A percentile compares a stretch with the other conserved stretches of the same genome.
Evolutionary conservation across 345 rosid genomes (phyloP).

Genomic region (Lagerstroemia speciosa): DNA sequence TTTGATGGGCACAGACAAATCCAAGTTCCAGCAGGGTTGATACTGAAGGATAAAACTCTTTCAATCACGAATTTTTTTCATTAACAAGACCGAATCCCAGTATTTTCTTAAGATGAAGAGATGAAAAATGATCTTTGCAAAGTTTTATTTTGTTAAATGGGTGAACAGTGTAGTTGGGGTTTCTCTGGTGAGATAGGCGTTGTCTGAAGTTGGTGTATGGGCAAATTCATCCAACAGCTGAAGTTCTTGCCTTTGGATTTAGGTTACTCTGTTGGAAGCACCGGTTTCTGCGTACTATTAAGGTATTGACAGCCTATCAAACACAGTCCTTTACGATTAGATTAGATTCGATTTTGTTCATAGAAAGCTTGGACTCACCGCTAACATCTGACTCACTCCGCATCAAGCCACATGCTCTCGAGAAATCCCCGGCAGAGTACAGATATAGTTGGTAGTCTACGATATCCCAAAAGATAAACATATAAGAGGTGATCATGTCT

Average conservation of each 20-base stretch:
- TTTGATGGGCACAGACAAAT: not conserved
- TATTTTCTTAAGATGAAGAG: not conserved
- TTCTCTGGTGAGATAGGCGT: slow-evolving; percentile 19
- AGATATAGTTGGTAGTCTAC: no score
- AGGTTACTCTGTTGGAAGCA: not conserved
- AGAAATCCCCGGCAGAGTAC: no score
- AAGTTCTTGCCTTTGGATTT: not conserved
- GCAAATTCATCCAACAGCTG: slow-evolving; percentile 19
- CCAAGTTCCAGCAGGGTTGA: not conserved
- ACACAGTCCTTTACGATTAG: no score
- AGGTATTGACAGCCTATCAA: not conserved
- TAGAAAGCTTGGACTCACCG: no score
- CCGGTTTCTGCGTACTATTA: not conserved
- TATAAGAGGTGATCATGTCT: no score
- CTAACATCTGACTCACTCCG: no score
- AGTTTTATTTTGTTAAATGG: not conserved
- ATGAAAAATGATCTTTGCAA: not conserved
- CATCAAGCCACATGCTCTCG: no score
- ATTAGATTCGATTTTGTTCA: no score
- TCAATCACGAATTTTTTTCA: no score
- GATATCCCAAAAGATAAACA: no score
- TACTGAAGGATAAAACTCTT: no score
- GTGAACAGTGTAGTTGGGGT: slow-evolving; percentile 1
- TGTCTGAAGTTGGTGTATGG: slow-evolving; percentile 19
- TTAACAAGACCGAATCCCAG: no score